Conservation (phyloP, 2,329 filamentous ascomycete genomes). For the Penicillium sp. region DNA sequence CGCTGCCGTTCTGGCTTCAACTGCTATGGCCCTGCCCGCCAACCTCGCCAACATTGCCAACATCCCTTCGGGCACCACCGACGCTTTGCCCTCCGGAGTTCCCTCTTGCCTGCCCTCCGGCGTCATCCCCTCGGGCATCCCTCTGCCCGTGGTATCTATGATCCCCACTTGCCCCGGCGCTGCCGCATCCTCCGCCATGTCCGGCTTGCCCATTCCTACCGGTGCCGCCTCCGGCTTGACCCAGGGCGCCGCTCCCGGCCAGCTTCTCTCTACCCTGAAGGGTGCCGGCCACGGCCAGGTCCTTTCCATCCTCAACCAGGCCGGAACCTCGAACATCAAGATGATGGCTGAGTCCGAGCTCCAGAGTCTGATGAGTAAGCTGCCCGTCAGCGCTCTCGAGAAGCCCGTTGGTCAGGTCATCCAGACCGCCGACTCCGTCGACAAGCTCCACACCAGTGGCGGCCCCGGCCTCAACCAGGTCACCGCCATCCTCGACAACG, state of each 20-base stretch:
- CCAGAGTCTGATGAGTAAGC: conserved; percentile 16
- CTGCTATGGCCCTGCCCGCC: conserved; percentile 19
- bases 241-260: background rate
- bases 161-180: background rate
- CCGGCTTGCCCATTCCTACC: background rate
- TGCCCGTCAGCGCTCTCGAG: conserved; percentile 14
- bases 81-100: conserved; percentile 5
- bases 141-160: conserved; percentile 7
- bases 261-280: background rate
- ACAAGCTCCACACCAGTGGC: conserved; percentile 18
- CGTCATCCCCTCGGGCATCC: conserved; percentile 5
- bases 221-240: conserved; percentile 1
- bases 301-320: conserved; percentile 17
- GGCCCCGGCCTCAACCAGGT: conserved; percentile 21
- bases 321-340: conserved; percentile 10
- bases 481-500: conserved; percentile 25
- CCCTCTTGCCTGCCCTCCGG: conserved; percentile 13
- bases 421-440: conserved; percentile 14
- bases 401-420: conserved; percentile 19
- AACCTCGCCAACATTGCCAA: background rate
- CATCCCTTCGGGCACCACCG: conserved; percentile 6
- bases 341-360: conserved; percentile 24
- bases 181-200: background rate
- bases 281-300: background rate
- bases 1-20: conserved; percentile 20